phyloP scores from a whole-genome alignment of 495 filamentous ascomycete genomes.

The Penicillium cosmopolitanum region DNA sequence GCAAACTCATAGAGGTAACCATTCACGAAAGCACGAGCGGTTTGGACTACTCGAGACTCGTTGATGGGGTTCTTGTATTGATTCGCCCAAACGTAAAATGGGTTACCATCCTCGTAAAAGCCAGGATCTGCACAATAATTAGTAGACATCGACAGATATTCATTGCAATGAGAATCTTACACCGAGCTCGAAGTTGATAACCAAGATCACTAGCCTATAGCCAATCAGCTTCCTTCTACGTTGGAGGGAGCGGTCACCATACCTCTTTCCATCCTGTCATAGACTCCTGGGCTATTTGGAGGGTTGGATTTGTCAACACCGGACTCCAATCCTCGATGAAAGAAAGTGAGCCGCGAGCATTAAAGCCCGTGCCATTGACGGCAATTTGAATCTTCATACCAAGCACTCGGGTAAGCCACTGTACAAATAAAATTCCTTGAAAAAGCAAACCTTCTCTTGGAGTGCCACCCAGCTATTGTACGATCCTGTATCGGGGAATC shows the following conservation, averaged over 20 bases:
- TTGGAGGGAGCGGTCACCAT: constrained; percentile 18
- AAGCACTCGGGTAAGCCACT: neutral
- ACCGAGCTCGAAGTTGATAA: constrained; percentile 25
- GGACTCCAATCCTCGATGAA: constrained; percentile 59
- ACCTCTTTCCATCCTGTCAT: constrained; percentile 60
- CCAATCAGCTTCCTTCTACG: constrained; percentile 18
- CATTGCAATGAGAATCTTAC: constrained; percentile 9
- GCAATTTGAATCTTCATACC: constrained; percentile 42
- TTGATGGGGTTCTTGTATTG: constrained; percentile 55
- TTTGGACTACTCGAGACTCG: constrained; percentile 45
- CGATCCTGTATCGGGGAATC: constrained; percentile 53
- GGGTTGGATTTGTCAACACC: constrained; percentile 48
- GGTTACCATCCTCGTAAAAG: constrained; percentile 57
- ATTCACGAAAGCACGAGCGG: constrained; percentile 49
- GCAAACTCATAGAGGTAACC: constrained; percentile 57
- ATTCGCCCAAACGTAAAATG: constrained; percentile 61
- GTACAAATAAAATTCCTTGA: neutral
- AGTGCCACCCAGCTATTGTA: constrained; percentile 55
- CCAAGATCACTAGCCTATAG: constrained; percentile 24
- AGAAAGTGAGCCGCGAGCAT: constrained; percentile 41
- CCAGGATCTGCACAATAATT: constrained; percentile 44
- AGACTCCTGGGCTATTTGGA: constrained; percentile 54
- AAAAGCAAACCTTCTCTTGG: constrained; percentile 40
- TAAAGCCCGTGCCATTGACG: constrained; percentile 34
- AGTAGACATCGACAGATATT: neutral